phyloP scores from a whole-genome alignment of 1,284 basidiomycete genomes.

The Heterobasidion irregulare region DNA sequence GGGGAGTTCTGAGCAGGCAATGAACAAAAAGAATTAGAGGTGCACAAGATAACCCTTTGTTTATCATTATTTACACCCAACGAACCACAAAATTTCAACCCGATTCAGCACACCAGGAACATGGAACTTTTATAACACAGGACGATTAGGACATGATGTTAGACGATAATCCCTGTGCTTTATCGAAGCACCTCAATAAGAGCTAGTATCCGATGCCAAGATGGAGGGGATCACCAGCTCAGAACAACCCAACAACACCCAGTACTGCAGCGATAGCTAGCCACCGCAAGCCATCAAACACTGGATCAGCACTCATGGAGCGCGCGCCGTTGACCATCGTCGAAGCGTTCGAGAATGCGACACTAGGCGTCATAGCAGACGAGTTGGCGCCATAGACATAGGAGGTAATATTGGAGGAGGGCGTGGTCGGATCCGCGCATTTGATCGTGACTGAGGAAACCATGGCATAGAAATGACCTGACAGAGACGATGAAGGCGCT shows the following conservation, averaged over 20 bases:
- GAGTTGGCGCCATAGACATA: conserved; percentile 56
- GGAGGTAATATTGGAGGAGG: conserved; percentile 39
- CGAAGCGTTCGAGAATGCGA: conserved; percentile 46
- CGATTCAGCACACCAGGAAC: no score
- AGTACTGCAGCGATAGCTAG: background rate
- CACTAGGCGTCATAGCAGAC: conserved; percentile 37
- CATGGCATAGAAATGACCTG: conserved; percentile 53
- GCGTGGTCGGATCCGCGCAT: conserved; percentile 42
- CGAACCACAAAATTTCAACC: no score
- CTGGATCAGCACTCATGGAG: background rate
- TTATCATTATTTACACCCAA: no score
- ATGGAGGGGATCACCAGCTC: background rate
- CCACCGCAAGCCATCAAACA: background rate
- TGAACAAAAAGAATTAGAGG: no score
- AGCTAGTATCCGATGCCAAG: no score
- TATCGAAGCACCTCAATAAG: no score
- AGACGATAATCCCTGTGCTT: no score
- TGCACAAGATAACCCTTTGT: no score
- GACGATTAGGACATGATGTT: no score
- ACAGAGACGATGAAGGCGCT: background rate
- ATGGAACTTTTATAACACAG: no score
- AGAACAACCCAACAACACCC: conserved; percentile 1
- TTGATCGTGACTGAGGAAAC: conserved; percentile 50
- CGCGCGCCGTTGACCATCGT: conserved; percentile 24
- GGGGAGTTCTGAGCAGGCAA: no score